Base-by-base conservation (phyloP, 306 rosid genomes). In the Glycyrrhiza uralensis region DNA sequence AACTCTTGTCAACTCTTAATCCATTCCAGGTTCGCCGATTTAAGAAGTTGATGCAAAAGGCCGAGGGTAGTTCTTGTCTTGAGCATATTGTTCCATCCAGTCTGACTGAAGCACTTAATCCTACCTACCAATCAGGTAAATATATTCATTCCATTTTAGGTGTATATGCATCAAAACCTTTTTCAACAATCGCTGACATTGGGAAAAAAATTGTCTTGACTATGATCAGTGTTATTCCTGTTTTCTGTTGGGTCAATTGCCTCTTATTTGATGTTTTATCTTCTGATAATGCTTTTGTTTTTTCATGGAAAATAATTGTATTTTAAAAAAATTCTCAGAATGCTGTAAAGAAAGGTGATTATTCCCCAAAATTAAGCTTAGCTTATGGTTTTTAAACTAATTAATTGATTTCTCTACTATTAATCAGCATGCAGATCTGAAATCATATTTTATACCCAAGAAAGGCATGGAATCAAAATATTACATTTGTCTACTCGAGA, bases 31-130 rank as follows among this genome's bases (percentile, higher is more conserved):
- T 83, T 70, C 82, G 87, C 67, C 90, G 79, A 76, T 94, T 94
- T 78, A 86, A 89, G 85, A 89, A 81, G 83, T 76, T 89, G 79
- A 84, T 94, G 78, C 86, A 44, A 51, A 91, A 94, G 84, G 96
- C 96, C 55, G 96, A 89, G 54, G 88, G 77, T 47, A 81, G 83
- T 71, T 81, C 89, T 76, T 91, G 86, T 69, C 67, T 47, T 8
- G 81, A 59, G 32, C 83, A 89, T 68, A 6, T 76, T 36, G 12
- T 91, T 61, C 87, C 97, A 68, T 71, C 91, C 42, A 71, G 56
- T 83, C 76, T 73, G 79, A 76, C 88, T 54, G 97, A 89, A 64
- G 80, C 86, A 44, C 92, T 91, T 72, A 73, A 51, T 7, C 2
- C 81, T 14, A 62, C 80, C 64, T 95, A 91, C 32, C 75, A 79